These are phyloP conservation scores for Vaccinium corymbosum DNA, from an alignment of 148 eudicot species.

Conservation along the genomic window DNA sequence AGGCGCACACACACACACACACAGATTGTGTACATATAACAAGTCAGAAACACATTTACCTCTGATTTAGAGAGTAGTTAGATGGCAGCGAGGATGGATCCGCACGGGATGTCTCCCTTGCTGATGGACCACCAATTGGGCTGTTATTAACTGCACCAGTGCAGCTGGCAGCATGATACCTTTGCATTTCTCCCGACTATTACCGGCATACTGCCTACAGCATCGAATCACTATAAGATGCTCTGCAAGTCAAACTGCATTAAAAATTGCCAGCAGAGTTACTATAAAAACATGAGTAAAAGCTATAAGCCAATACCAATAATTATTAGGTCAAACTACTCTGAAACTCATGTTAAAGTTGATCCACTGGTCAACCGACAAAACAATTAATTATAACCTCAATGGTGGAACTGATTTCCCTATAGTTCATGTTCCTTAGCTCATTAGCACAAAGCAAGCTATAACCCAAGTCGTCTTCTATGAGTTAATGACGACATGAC, in stretches of 20 bases:
- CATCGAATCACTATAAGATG: conserved; percentile 41
- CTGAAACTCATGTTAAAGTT: background rate
- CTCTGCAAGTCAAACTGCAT: conserved; percentile 30
- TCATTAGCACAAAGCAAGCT: background rate
- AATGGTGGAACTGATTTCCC: background rate
- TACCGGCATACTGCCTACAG: conserved; percentile 84
- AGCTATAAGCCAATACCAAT: background rate
- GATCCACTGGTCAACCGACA: background rate
- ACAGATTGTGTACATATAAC: background rate
- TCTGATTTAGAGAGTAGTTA: conserved; percentile 65
- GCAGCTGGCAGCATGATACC: conserved; percentile 88
- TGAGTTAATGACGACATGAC: background rate
- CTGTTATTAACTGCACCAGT: conserved; percentile 88
- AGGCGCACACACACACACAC: too few relatives aligned
- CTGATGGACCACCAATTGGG: conserved; percentile 60
- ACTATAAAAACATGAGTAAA: conserved; percentile 11
- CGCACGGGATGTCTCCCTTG: conserved; percentile 59
- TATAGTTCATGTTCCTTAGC: background rate
- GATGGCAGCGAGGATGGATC: conserved; percentile 58
- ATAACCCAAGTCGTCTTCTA: background rate
- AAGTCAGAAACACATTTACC: conserved; percentile 36
- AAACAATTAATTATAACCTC: background rate
- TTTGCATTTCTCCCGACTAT: conserved; percentile 93
- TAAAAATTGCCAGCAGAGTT: background rate
- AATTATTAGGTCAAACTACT: conserved; percentile 10